Evolutionary conservation across 805 yeast species (phyloP).

Genomic region (Ogataea kodamae): DNA sequence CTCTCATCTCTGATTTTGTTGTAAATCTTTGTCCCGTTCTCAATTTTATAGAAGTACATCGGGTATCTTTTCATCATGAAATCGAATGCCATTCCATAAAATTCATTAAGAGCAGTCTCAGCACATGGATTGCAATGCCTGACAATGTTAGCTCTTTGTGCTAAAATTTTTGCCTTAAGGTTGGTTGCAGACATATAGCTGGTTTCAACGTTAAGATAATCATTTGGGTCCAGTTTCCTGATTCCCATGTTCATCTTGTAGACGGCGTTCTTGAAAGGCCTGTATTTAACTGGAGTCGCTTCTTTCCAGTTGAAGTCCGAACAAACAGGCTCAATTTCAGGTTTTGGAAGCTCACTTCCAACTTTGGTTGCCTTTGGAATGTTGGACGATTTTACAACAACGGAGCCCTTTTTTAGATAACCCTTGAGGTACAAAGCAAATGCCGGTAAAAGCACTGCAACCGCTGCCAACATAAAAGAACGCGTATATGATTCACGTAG

Average conservation of each 20-base stretch:
- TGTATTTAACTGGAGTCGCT: slow-evolving; percentile 39
- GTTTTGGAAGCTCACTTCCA: slow-evolving; percentile 11
- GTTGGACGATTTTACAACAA: neutral
- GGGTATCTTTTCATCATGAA: slow-evolving; percentile 52
- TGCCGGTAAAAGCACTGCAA: slow-evolving; percentile 9
- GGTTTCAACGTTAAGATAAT: slow-evolving; percentile 60
- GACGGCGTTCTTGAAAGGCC: slow-evolving; percentile 47
- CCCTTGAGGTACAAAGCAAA: slow-evolving; percentile 6
- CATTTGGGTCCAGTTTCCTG: slow-evolving; percentile 43
- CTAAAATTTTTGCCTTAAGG: slow-evolving; percentile 35
- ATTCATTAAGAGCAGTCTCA: slow-evolving; percentile 43
- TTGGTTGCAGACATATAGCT: slow-evolving; percentile 48
- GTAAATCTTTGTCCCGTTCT: slow-evolving; percentile 22
- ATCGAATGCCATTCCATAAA: slow-evolving; percentile 36
- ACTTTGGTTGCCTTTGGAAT: neutral
- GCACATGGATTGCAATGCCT: slow-evolving; percentile 34
- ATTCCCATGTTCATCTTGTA: slow-evolving; percentile 65
- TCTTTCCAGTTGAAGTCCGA: slow-evolving; percentile 42
- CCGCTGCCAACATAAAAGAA: slow-evolving; percentile 9
- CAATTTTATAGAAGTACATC: slow-evolving; percentile 38
- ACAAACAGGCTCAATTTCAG: slow-evolving; percentile 31
- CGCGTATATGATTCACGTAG: slow-evolving; percentile 4
- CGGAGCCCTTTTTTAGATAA: too few relatives aligned
- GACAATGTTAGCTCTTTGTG: slow-evolving; percentile 33
- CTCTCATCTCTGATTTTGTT: slow-evolving; percentile 42